Percentiles rank a stretch among this genome's conserved stretches.
These are phyloP conservation scores for Leavenworthia alabamica DNA, from an alignment of 345 rosid genomes.

Conservation along the genomic window DNA sequence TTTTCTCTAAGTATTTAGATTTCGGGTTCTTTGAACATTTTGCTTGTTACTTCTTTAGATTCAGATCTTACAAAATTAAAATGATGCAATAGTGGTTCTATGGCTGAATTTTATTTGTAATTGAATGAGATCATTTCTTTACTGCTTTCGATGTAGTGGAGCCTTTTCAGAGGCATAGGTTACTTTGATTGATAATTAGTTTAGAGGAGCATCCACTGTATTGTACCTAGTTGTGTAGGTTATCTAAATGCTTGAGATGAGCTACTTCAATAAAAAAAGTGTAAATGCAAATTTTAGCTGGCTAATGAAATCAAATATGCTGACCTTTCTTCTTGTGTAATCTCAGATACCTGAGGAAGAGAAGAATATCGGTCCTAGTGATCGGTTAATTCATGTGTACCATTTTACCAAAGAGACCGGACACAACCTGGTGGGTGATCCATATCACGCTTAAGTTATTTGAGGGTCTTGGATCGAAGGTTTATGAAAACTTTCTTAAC, in stretches of 20 bases:
- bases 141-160: neutral
- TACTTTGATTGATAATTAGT: too few species aligned
- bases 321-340: neutral
- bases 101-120: neutral
- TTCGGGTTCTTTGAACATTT: too few species aligned
- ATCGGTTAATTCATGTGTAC: constrained; percentile 85
- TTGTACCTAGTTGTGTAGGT: too few species aligned
- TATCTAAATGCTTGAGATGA: too few species aligned
- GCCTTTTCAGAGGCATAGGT: neutral
- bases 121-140: neutral
- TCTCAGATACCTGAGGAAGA: constrained; percentile 83
- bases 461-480: neutral
- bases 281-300: neutral
- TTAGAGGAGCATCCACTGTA: neutral
- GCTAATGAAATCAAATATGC: neutral
- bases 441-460: constrained; percentile 5
- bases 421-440: constrained; percentile 63
- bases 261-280: neutral
- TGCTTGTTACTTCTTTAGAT: neutral
- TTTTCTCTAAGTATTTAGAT: neutral
- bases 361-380: constrained; percentile 71
- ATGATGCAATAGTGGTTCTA: neutral
- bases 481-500: neutral
- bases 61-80: neutral
- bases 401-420: constrained; percentile 74